Evolutionary conservation across 1,284 basidiomycete species (phyloP).

Genomic region (Paramarasmius palmivorus): DNA sequence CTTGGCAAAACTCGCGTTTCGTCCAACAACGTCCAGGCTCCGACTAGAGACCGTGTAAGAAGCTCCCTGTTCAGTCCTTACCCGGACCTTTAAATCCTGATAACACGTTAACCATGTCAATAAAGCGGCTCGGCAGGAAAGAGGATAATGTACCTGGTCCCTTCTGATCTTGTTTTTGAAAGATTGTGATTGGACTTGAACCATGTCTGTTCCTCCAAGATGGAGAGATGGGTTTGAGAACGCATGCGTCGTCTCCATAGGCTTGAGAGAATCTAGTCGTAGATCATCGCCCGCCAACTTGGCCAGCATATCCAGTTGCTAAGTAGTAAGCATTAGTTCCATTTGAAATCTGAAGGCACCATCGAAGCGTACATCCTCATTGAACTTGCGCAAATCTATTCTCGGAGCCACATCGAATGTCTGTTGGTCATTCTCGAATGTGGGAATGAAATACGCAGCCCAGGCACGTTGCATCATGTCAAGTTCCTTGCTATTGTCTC

Average conservation of each 20-base stretch:
- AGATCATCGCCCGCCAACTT: constrained; percentile 51
- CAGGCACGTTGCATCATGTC: constrained; percentile 54
- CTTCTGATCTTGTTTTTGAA: constrained; percentile 44
- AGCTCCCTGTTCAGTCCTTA: not conserved
- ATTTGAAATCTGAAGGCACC: not conserved
- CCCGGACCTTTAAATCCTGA: not conserved
- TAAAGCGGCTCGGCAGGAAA: not conserved
- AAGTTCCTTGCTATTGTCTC: constrained; percentile 23
- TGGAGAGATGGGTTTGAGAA: constrained; percentile 25
- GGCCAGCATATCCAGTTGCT: constrained; percentile 34
- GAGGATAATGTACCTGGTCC: constrained; percentile 19
- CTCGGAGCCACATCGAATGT: constrained; percentile 37
- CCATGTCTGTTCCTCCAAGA: constrained; percentile 21
- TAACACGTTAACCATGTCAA: constrained; percentile 9
- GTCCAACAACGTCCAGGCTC: constrained; percentile 18
- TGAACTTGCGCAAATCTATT: constrained; percentile 43
- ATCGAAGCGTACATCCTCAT: constrained; percentile 28
- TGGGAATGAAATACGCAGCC: constrained; percentile 47
- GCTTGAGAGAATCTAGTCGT: constrained; percentile 47
- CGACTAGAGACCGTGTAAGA: constrained; percentile 6
- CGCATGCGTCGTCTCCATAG: constrained; percentile 38
- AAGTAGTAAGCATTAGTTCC: constrained; percentile 2
- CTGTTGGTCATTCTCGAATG: constrained; percentile 33
- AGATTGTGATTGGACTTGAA: constrained; percentile 32
- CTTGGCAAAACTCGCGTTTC: constrained; percentile 20